phyloP scores from a whole-genome alignment of 768 basidiomycete species.

The Coprinopsis strossmayeri region DNA sequence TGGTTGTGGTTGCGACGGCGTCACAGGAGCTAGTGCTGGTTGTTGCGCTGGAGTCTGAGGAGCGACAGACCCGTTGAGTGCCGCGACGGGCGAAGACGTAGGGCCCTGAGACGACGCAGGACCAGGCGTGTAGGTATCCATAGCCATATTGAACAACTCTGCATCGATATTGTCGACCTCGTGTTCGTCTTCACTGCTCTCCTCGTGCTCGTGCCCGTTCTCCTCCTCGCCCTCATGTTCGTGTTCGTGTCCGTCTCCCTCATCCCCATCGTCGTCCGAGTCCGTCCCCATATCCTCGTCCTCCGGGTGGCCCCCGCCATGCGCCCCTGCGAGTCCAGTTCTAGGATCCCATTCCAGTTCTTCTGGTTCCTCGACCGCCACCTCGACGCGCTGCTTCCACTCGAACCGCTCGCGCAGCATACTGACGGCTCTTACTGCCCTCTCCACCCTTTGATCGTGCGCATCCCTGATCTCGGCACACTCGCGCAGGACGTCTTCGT shows the following conservation, averaged over 20 bases:
- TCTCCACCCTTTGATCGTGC: conserved; percentile 71
- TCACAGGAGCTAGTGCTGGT: not conserved
- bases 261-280: conserved; percentile 20
- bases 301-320: conserved; percentile 8
- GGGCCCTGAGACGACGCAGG: not conserved
- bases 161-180: not conserved
- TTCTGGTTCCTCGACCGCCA: conserved; percentile 74
- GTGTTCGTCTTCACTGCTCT: conserved; percentile 15
- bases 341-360: conserved; percentile 69
- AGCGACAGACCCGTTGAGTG: not conserved
- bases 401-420: conserved; percentile 78
- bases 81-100: not conserved
- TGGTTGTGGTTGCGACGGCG: not conserved
- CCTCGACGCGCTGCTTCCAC: conserved; percentile 76
- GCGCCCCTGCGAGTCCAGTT: conserved; percentile 25
- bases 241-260: conserved; percentile 19
- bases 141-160: not conserved
- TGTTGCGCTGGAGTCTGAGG: too few species aligned
- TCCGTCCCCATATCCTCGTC: conserved; percentile 24
- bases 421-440: conserved; percentile 71
- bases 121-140: not conserved
- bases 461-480: conserved; percentile 60
- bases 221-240: conserved; percentile 21
- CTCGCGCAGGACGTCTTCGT: conserved; percentile 61
- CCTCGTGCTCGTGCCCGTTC: conserved; percentile 16